Conservation (phyloP, 306 rosid species). For the Quercus parvula region DNA sequence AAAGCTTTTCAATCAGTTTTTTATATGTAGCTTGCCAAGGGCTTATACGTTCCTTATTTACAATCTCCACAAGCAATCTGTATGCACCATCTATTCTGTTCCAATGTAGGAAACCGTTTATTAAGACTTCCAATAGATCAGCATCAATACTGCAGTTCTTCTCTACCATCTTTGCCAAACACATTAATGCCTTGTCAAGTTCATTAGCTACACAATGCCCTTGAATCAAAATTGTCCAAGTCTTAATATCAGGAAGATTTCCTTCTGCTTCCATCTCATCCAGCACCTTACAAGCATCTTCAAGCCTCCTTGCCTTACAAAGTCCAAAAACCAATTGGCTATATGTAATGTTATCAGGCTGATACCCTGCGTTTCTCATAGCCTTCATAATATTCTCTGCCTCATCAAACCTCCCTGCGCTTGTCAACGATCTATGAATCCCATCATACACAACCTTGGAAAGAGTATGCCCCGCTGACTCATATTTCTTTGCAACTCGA, state of each 20-base stretch:
- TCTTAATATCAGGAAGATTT: slow-evolving; percentile 76
- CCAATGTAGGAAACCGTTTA: slow-evolving; percentile 53
- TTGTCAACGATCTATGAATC: slow-evolving; percentile 74
- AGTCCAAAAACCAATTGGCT: slow-evolving; percentile 83
- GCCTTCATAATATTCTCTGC: slow-evolving; percentile 52
- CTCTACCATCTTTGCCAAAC: slow-evolving; percentile 67
- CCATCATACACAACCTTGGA: slow-evolving; percentile 77
- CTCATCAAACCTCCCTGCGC: slow-evolving; percentile 65
- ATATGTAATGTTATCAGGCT: slow-evolving; percentile 76
- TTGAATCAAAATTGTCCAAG: slow-evolving; percentile 91
- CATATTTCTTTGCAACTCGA: slow-evolving; percentile 66
- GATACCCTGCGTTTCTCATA: slow-evolving; percentile 75
- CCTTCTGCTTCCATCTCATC: slow-evolving; percentile 81
- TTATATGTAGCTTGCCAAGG: slow-evolving; percentile 80
- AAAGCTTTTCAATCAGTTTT: slow-evolving; percentile 52
- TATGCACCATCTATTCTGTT: slow-evolving; percentile 59
- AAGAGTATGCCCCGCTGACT: slow-evolving; percentile 50
- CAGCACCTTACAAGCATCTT: slow-evolving; percentile 68
- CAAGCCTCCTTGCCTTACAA: slow-evolving; percentile 63
- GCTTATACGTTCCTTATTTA: slow-evolving; percentile 35
- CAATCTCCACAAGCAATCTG: slow-evolving; percentile 55
- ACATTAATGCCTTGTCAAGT: slow-evolving; percentile 54
- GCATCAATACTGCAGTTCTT: slow-evolving; percentile 61
- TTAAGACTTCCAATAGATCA: slow-evolving; percentile 58
- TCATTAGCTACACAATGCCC: slow-evolving; percentile 78